Evolutionary conservation across 2,329 filamentous ascomycete species (phyloP), one percentile per base, ranked within the genome.

Genomic region (Fusarium coicis): DNA sequence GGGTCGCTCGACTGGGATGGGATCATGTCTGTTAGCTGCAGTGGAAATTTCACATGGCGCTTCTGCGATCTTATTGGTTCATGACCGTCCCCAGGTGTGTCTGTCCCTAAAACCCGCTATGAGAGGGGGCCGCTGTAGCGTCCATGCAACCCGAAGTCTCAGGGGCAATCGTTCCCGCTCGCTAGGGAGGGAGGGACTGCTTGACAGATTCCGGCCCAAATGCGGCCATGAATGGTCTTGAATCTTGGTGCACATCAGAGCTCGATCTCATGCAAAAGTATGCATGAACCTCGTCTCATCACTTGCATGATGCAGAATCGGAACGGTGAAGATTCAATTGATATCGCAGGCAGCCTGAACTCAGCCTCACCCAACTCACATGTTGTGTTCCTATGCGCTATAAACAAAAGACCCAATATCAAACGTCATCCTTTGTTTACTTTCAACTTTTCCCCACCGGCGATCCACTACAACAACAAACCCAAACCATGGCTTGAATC

Each of bases 391-490:
- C 30, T 30, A 61, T 68, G 72, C 69, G 69, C 66, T 26, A 73
- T 74, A 70, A 74, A 73, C 63, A 74, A 73, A 68, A 44, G 43
- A 52, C 47, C 46, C 47, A 71, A 67, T 32, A 52, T 61, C 56
- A n/a, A 74, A 74, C 73, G 73, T 74, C 73, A 74, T 74, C 69
- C 52, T 73, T 74, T 75, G 73, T 74, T 75, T 74, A 74, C 73
- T 67, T 74, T 63, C 58, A 43, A 28, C n/a, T 34, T 36, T 43
- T 66, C 70, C 56, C 72, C 69, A 75, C 73, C 54, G 63, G 23
- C 28, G 66, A 71, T 73, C 69, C 70, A 73, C 70, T 56, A 55
- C 62, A 52, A 58, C 28, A 66, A 65, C 66, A 68, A 68, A 47
- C 54, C 54, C 46, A 50, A 52, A 56, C 49, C 54, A 68, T 68